Evolutionary conservation across 352 stramenopile species (phyloP).

Genomic region (Phytopythium helicoides): DNA sequence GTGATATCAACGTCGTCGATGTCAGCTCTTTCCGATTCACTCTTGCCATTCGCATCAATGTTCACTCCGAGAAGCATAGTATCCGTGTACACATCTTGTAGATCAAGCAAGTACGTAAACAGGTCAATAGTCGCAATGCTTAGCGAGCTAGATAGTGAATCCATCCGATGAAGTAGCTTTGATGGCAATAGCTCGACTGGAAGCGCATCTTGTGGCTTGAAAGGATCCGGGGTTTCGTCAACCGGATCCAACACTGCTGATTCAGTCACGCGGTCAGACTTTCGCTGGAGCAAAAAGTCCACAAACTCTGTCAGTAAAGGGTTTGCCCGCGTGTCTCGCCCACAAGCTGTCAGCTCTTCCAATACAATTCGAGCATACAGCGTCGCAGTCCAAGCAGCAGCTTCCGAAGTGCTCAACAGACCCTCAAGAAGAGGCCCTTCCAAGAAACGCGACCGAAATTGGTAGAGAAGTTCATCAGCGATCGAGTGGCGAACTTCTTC

Average conservation of each 20-base stretch:
- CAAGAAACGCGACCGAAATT: conserved; percentile 74
- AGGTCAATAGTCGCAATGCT: conserved; percentile 84
- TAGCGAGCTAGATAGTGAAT: conserved; percentile 74
- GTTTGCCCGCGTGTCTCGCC: conserved; percentile 65
- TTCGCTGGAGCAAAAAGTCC: conserved; percentile 69
- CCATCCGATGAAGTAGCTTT: conserved; percentile 75
- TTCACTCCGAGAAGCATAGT: conserved; percentile 39
- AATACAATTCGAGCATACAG: conserved; percentile 78
- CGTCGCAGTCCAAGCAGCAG: conserved; percentile 54
- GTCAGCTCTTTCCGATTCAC: not conserved
- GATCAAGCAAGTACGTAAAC: conserved; percentile 67
- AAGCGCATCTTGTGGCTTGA: conserved; percentile 7
- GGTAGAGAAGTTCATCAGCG: conserved; percentile 64
- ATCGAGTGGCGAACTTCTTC: conserved; percentile 53
- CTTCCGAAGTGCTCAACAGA: conserved; percentile 70
- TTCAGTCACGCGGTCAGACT: not conserved
- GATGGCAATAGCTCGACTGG: conserved; percentile 46
- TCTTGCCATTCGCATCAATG: conserved; percentile 1
- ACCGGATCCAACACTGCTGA: conserved; percentile 3
- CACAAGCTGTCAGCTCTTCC: conserved; percentile 75
- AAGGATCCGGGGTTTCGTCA: conserved; percentile 2
- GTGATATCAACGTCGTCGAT: not conserved
- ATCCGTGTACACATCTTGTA: conserved; percentile 68
- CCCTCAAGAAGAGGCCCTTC: conserved; percentile 63
- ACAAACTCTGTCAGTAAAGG: conserved; percentile 75